phyloP scores from a whole-genome alignment of 345 rosid genomes.

The Mangifera indica region DNA sequence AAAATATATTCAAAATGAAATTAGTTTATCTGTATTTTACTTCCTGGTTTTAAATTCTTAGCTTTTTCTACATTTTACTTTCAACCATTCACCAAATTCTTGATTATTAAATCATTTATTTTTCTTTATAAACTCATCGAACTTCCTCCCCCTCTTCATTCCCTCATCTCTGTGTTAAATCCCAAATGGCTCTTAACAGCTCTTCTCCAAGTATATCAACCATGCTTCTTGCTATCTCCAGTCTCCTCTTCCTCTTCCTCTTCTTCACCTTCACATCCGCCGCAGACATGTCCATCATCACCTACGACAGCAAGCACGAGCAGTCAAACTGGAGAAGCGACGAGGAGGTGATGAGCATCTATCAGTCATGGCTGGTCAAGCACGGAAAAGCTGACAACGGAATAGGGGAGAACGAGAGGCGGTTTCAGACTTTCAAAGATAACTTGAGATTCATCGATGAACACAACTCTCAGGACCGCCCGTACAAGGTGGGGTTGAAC shows the following conservation, averaged over 20 bases:
- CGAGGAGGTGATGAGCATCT: slow-evolving; percentile 64
- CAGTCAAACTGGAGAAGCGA: slow-evolving; percentile 54
- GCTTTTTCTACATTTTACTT: background rate
- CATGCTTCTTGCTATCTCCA: slow-evolving; percentile 14
- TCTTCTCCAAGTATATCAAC: slow-evolving; percentile 16
- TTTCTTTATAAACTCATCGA: slow-evolving; percentile 10
- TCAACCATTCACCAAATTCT: background rate
- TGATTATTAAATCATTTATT: slow-evolving; percentile 6
- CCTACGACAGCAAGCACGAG: slow-evolving; percentile 31
- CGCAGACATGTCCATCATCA: slow-evolving; percentile 36
- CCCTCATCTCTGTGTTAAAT: background rate
- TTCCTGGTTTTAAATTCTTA: no score
- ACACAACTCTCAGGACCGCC: slow-evolving; percentile 54
- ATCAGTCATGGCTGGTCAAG: slow-evolving; percentile 57
- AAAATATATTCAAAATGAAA: no score
- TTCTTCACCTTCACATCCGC: slow-evolving; percentile 41
- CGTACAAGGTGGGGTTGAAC: slow-evolving; percentile 69
- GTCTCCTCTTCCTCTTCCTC: slow-evolving; percentile 31
- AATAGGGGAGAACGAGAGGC: slow-evolving; percentile 47
- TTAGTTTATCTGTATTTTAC: no score
- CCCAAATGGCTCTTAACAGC: background rate
- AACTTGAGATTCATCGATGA: slow-evolving; percentile 70
- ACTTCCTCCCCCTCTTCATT: background rate
- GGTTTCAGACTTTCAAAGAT: slow-evolving; percentile 75
- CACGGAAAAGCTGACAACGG: slow-evolving; percentile 61